Evolutionary conservation across 1,284 basidiomycete species (phyloP).

Genomic region (Porodaedalea pini): DNA sequence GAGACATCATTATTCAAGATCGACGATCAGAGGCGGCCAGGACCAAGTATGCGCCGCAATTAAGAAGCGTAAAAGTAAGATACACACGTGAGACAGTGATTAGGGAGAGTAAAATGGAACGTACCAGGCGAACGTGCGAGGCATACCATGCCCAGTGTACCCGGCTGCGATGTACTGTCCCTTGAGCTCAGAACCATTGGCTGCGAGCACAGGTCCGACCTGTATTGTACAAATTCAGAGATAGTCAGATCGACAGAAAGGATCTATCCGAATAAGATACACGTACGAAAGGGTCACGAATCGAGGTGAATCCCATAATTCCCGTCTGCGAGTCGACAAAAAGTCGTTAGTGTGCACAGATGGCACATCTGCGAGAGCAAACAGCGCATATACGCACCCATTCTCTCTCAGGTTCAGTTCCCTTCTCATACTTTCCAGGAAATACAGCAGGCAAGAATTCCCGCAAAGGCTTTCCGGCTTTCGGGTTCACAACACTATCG

Average conservation of each 20-base stretch:
- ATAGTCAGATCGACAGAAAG: background rate
- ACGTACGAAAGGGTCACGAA: slow-evolving; percentile 66
- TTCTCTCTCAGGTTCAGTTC: slow-evolving; percentile 61
- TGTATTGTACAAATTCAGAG: slow-evolving; percentile 29
- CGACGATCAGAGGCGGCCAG: too few relatives aligned
- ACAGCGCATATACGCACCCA: slow-evolving; percentile 52
- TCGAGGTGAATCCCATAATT: slow-evolving; percentile 74
- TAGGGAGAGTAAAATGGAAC: slow-evolving; percentile 23
- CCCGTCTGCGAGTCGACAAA: slow-evolving; percentile 51
- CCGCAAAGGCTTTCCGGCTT: slow-evolving; percentile 48
- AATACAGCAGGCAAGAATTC: slow-evolving; percentile 59
- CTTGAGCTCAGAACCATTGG: slow-evolving; percentile 23
- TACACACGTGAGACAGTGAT: background rate
- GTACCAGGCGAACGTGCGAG: slow-evolving; percentile 69
- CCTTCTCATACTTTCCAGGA: slow-evolving; percentile 46
- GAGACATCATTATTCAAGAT: too few relatives aligned
- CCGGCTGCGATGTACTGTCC: slow-evolving; percentile 77
- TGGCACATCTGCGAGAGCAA: slow-evolving; percentile 21
- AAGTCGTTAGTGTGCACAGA: too few relatives aligned
- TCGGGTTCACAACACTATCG: slow-evolving; percentile 51
- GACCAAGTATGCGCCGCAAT: background rate
- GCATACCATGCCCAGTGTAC: slow-evolving; percentile 80
- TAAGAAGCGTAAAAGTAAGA: too few relatives aligned
- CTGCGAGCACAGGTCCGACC: slow-evolving; percentile 61
- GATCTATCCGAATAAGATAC: background rate